Base-by-base conservation (phyloP, 495 filamentous ascomycete genomes). In the Sabuloglossum arenarium region DNA sequence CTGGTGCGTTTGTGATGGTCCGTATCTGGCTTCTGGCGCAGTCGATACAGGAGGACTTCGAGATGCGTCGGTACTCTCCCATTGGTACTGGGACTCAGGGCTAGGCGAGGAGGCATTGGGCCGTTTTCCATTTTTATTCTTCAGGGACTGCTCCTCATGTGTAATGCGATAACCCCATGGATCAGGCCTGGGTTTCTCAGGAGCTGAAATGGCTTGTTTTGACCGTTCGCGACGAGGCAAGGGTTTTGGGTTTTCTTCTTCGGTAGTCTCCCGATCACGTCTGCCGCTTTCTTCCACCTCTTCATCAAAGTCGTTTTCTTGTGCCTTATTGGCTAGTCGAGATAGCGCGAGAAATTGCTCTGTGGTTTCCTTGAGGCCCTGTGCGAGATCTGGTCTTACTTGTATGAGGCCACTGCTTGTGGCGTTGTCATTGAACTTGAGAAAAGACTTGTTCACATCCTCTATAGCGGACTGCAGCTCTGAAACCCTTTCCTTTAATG, bases 391-490 rank as follows among this genome's bases (percentile, higher is more conserved):
- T 3, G 69, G 65, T 51, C 63, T 61, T 39, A 63, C 58, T 34
- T 59, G 68, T 62, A 68, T 65, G 58, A 65, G 74, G 50, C 61
- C 78, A 46, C 62, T 81, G 34, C 59, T 73, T 67, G 70, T 70
- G 62, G 71, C 68, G 45, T 59, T 75, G 55, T 88, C 79, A 53
- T 81, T 78, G 31, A 90, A 79, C n/a, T 74, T 71, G 50, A 81
- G 69, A 55, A 91, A 88, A 0, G 79, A 74, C 53, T 75, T 78
- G 65, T 79, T 82, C 79, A 94, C 85, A 57, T 83, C 76, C 59
- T 82, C 78, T 58, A 88, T 81, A 1, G 77, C 73, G 5, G 70
- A 69, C 56, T 82, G 78, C 25, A 93, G 71, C 30, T 77, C 73
- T 28, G 78, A 66, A 25, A 88, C 83, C 53, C 78, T 74, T 34